Conservation (phyloP, 345 rosid genomes). For the Boechera divaricarpa region DNA sequence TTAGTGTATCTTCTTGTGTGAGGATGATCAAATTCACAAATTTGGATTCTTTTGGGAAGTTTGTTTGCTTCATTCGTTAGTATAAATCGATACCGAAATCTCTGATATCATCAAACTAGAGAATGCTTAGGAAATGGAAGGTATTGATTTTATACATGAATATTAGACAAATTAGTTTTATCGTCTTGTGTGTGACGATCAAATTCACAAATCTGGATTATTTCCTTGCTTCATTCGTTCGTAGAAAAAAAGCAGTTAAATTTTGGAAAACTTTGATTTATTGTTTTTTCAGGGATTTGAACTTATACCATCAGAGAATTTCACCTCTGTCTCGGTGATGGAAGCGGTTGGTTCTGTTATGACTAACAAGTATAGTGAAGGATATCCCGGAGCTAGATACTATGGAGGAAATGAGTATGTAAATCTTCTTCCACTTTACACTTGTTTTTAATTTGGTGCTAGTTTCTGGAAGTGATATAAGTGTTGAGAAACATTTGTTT, state of each 20-base stretch:
- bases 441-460: no score
- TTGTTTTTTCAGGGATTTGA: slow-evolving; percentile 71
- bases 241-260: no score
- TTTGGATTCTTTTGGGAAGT: not conserved
- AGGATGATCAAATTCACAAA: not conserved
- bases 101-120: no score
- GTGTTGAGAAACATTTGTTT: not conserved
- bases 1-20: no score
- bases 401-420: slow-evolving; percentile 96
- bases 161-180: no score
- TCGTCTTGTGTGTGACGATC: not conserved
- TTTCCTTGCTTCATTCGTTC: no score
- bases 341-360: slow-evolving; percentile 97
- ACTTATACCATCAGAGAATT: slow-evolving; percentile 94
- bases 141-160: no score
- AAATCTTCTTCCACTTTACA: not conserved
- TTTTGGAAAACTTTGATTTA: not conserved
- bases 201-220: not conserved
- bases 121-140: no score
- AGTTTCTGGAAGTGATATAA: no score
- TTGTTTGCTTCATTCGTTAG: no score
- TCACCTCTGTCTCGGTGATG: slow-evolving; percentile 93
- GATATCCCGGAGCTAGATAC: slow-evolving; percentile 96
- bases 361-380: slow-evolving; percentile 98
- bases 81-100: no score